Evolutionary conservation across 2,329 filamentous ascomycete genomes (phyloP).

Genomic region (Tolypocladium inflatum): DNA sequence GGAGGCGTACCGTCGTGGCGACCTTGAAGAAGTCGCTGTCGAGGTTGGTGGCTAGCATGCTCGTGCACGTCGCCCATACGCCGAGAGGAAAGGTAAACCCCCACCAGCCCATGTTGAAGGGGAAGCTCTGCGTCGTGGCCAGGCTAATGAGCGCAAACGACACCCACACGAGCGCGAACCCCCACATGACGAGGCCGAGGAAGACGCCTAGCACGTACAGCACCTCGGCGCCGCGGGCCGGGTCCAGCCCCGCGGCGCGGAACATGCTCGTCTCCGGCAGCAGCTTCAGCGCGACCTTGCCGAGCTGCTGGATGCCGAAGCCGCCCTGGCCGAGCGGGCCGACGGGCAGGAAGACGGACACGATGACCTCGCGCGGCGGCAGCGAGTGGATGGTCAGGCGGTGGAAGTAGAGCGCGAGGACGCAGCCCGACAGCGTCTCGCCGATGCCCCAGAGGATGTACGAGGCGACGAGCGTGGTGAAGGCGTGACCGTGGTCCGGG

Average conservation of each 20-base stretch:
- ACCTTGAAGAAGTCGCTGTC: slow-evolving; percentile 33
- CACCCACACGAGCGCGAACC: slow-evolving; percentile 33
- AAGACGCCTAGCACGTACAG: slow-evolving; percentile 49
- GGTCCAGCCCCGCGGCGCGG: slow-evolving; percentile 24
- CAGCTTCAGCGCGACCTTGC: slow-evolving; percentile 33
- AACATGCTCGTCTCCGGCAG: slow-evolving; percentile 33
- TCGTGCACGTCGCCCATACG: slow-evolving; percentile 32
- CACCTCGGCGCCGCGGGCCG: slow-evolving; percentile 26
- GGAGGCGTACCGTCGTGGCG: slow-evolving; percentile 20
- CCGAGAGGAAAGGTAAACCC: slow-evolving; percentile 37
- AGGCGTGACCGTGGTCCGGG: slow-evolving; percentile 40
- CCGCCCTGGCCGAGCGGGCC: slow-evolving; percentile 59
- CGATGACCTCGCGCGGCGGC: slow-evolving; percentile 56
- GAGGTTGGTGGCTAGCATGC: slow-evolving; percentile 28
- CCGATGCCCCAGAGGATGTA: slow-evolving; percentile 64
- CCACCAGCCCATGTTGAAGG: slow-evolving; percentile 40
- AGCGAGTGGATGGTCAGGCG: slow-evolving; percentile 57
- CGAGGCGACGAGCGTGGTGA: slow-evolving; percentile 52
- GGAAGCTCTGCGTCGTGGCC: slow-evolving; percentile 26
- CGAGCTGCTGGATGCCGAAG: slow-evolving; percentile 45
- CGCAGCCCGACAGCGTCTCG: slow-evolving; percentile 45
- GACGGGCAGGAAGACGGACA: slow-evolving; percentile 57
- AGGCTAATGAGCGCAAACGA: slow-evolving; percentile 32
- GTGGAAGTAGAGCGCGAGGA: slow-evolving; percentile 61
- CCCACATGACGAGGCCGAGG: slow-evolving; percentile 32